phyloP scores from a whole-genome alignment of 23 red algal species.

The Gracilaria vermiculophylla region DNA sequence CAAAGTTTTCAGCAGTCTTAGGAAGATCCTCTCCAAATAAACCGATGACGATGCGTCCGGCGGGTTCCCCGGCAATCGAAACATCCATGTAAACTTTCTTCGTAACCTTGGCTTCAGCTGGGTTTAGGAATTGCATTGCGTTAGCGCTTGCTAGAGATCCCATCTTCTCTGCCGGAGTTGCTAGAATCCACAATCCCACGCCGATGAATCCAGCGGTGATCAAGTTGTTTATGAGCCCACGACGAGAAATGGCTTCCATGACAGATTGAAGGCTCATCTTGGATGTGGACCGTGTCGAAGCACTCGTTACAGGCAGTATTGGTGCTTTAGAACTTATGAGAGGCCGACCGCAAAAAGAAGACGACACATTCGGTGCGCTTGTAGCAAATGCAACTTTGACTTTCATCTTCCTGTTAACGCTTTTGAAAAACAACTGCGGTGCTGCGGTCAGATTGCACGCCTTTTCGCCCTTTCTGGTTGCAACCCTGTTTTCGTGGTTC shows the following conservation, averaged over 20 bases:
- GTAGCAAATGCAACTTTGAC: constrained; percentile 7
- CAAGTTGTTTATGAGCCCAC: constrained; percentile 72
- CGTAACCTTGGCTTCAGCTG: constrained; percentile 67
- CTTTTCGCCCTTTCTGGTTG: not conserved
- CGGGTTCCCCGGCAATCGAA: constrained; percentile 52
- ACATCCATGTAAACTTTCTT: constrained; percentile 86
- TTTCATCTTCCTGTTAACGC: not conserved
- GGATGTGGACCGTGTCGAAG: not conserved
- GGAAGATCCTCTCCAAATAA: constrained; percentile 88
- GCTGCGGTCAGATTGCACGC: not conserved
- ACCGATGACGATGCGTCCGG: constrained; percentile 77
- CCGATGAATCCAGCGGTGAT: constrained; percentile 77
- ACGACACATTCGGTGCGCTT: not conserved
- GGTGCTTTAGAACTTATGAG: not conserved
- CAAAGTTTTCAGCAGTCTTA: constrained; percentile 88
- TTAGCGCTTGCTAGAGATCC: not conserved
- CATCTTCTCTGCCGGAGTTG: constrained; percentile 63
- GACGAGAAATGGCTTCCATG: constrained; percentile 63
- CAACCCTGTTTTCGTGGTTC: not conserved
- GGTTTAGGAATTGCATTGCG: not conserved
- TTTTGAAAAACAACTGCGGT: not conserved
- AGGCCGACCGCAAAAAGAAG: not conserved
- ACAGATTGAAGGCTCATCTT: constrained; percentile 21
- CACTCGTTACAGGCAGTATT: not conserved
- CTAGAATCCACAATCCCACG: constrained; percentile 61